These are phyloP conservation scores for Venustampulla echinocandica DNA, from an alignment of 495 filamentous ascomycete species.

Conservation along the genomic window DNA sequence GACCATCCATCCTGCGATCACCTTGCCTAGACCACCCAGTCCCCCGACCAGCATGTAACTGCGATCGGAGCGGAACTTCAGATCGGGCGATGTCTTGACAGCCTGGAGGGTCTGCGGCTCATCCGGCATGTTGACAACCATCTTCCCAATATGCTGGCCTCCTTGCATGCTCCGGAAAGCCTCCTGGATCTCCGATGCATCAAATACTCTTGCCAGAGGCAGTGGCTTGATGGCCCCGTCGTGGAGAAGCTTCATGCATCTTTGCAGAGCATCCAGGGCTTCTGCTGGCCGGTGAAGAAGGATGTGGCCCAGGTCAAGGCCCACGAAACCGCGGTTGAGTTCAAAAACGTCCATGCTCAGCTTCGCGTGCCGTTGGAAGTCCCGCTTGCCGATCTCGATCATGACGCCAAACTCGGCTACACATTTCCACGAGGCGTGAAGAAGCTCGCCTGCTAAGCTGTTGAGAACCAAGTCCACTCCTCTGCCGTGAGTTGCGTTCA, in stretches of 20 bases:
- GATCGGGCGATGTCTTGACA: neutral
- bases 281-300: no score
- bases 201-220: slow-evolving; percentile 17
- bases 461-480: slow-evolving; percentile 62
- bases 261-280: slow-evolving; percentile 14
- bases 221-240: slow-evolving; percentile 9
- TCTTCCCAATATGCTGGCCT: slow-evolving; percentile 30
- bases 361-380: slow-evolving; percentile 24
- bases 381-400: slow-evolving; percentile 43
- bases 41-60: slow-evolving; percentile 54
- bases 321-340: slow-evolving; percentile 2
- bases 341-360: slow-evolving; percentile 26
- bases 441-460: slow-evolving; percentile 38
- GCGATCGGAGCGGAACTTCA: slow-evolving; percentile 17
- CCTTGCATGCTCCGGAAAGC: slow-evolving; percentile 34
- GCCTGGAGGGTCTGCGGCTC: neutral
- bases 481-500: slow-evolving; percentile 32
- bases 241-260: slow-evolving; percentile 23
- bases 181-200: slow-evolving; percentile 25
- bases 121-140: neutral
- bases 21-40: slow-evolving; percentile 53
- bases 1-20: slow-evolving; percentile 51
- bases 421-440: slow-evolving; percentile 42
- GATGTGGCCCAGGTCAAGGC: neutral
- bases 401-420: slow-evolving; percentile 43